Evolutionary conservation across 805 yeast species (phyloP).

Genomic region (Isabelozyma rhagii): DNA sequence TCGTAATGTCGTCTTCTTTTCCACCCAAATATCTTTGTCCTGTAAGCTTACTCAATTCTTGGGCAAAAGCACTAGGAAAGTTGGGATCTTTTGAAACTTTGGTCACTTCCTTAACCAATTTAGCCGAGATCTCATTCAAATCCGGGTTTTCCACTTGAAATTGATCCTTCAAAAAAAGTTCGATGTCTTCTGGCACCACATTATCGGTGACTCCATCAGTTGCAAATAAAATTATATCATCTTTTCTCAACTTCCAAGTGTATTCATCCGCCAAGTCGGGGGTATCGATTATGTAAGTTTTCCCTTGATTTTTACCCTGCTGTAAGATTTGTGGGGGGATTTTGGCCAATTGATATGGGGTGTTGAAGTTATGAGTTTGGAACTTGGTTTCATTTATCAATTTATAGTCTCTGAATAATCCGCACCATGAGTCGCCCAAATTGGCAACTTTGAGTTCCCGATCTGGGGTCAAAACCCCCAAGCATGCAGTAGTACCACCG

Average conservation of each 20-base stretch:
- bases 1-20: conserved; percentile 91
- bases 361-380: conserved; percentile 85
- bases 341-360: conserved; percentile 87
- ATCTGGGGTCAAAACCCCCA: conserved; percentile 63
- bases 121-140: conserved; percentile 46
- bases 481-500: conserved; percentile 92
- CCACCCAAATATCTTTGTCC: conserved; percentile 82
- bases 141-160: conserved; percentile 31
- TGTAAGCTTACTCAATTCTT: conserved; percentile 62
- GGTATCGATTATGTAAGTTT: conserved; percentile 64
- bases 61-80: conserved; percentile 84
- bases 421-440: conserved; percentile 94
- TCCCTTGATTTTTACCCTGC: conserved; percentile 52
- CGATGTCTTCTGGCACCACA: conserved; percentile 69
- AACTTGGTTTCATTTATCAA: conserved; percentile 65
- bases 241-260: conserved; percentile 58
- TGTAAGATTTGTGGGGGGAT: conserved; percentile 63
- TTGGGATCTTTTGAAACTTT: conserved; percentile 67
- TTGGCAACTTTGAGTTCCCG: conserved; percentile 68
- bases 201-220: conserved; percentile 95
- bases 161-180: conserved; percentile 58
- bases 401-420: conserved; percentile 66
- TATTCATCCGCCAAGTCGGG: conserved; percentile 71
- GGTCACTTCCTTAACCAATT: conserved; percentile 65
- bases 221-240: conserved; percentile 80